A percentile compares a stretch with the other conserved stretches of the same genome.
These are phyloP conservation scores for Protomyces pachydermus DNA, from an alignment of 1,139 yeast species.

Conservation along the genomic window DNA sequence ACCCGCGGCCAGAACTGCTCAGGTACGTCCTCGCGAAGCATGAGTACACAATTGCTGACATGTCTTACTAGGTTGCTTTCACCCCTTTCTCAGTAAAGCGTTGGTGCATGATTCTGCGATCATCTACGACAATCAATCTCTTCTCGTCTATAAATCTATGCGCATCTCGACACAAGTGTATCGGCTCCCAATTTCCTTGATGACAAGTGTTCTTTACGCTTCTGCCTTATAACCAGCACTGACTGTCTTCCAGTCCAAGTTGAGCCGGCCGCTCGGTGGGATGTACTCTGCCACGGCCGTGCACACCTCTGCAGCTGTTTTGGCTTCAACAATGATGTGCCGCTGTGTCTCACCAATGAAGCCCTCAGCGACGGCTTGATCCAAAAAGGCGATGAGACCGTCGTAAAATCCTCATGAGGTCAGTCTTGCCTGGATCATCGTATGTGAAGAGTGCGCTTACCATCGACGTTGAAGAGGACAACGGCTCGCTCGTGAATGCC, in stretches of 20 bases:
- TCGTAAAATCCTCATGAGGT: slow-evolving; percentile 55
- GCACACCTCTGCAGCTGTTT: slow-evolving; percentile 54
- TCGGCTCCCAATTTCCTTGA: not conserved
- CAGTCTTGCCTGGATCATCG: too few relatives aligned
- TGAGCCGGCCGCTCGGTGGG: slow-evolving; percentile 71
- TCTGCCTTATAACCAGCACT: not conserved
- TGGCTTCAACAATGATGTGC: slow-evolving; percentile 60
- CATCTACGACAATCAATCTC: not conserved
- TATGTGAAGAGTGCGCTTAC: not conserved
- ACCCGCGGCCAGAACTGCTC: slow-evolving; percentile 23
- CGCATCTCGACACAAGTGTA: not conserved
- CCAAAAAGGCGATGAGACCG: slow-evolving; percentile 56
- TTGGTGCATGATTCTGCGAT: not conserved
- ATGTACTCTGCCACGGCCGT: slow-evolving; percentile 55
- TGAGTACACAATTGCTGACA: not conserved
- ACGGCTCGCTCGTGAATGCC: slow-evolving; percentile 81
- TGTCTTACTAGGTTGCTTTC: not conserved
- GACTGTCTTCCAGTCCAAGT: slow-evolving; percentile 56
- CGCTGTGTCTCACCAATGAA: slow-evolving; percentile 67
- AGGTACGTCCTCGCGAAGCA: not conserved
- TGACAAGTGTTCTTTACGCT: not conserved
- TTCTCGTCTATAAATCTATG: not conserved
- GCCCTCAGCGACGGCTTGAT: slow-evolving; percentile 46
- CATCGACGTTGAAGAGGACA: slow-evolving; percentile 69
- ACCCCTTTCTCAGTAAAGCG: not conserved